phyloP scores from a whole-genome alignment of 352 stramenopile species.

The Phytophthora pluvialis region DNA sequence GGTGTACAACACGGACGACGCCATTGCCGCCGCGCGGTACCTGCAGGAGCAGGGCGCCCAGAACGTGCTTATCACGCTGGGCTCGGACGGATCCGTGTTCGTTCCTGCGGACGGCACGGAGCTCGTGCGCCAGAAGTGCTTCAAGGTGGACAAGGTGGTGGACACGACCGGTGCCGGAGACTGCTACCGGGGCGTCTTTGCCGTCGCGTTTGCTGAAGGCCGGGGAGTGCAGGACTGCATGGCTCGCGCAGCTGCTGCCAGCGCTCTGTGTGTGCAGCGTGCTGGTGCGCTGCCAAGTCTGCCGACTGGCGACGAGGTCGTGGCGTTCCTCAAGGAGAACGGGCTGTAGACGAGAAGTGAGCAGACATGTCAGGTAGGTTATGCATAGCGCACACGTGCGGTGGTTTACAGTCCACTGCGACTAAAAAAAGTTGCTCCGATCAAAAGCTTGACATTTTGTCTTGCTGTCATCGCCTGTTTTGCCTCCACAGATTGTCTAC shows the following conservation, averaged over 20 bases:
- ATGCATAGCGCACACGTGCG: constrained; percentile 7
- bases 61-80: constrained; percentile 74
- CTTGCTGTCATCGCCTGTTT: too few species aligned
- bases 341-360: constrained; percentile 15
- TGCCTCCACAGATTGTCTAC: too few species aligned
- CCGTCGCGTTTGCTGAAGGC: constrained; percentile 59
- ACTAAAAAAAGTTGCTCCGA: constrained; percentile 4
- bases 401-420: neutral
- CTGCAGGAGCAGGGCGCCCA: constrained; percentile 59
- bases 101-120: constrained; percentile 43
- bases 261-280: constrained; percentile 70
- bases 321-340: constrained; percentile 41
- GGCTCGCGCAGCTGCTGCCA: constrained; percentile 59
- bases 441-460: neutral
- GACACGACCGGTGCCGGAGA: constrained; percentile 85
- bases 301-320: constrained; percentile 46
- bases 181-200: constrained; percentile 79
- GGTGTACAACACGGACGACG: constrained; percentile 54
- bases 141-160: constrained; percentile 66
- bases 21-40: constrained; percentile 55
- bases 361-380: constrained; percentile 3
- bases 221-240: constrained; percentile 59
- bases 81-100: constrained; percentile 71
- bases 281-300: constrained; percentile 74
- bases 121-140: constrained; percentile 54